Conservation (phyloP, 805 yeast genomes). For the Naumovozyma baii region DNA sequence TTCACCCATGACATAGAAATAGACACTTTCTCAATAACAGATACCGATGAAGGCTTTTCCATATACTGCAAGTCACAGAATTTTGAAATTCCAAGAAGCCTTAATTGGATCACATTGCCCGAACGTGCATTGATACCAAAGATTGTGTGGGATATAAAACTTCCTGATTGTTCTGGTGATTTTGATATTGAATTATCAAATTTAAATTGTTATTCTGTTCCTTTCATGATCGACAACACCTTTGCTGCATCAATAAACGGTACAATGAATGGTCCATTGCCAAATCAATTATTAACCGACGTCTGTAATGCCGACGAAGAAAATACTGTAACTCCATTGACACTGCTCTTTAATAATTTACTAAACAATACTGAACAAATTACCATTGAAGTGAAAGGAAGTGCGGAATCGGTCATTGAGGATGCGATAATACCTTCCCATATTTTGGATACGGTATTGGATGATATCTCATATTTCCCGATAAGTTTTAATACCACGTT, state of each 20-base stretch:
- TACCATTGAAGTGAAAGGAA: constrained; percentile 14
- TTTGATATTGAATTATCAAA: constrained; percentile 27
- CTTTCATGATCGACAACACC: not conserved
- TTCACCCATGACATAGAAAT: constrained; percentile 16
- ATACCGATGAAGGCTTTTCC: constrained; percentile 17
- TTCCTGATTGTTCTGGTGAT: constrained; percentile 31
- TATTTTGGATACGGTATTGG: constrained; percentile 9
- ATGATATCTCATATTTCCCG: constrained; percentile 14
- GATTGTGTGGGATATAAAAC: constrained; percentile 30
- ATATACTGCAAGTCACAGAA: constrained; percentile 2
- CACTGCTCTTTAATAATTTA: constrained; percentile 18
- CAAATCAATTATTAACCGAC: constrained; percentile 16
- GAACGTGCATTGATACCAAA: constrained; percentile 24
- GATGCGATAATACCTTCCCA: constrained; percentile 11
- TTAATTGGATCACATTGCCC: constrained; percentile 14
- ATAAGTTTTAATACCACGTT: constrained; percentile 17
- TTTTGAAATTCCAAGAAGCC: constrained; percentile 11
- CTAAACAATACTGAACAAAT: constrained; percentile 15
- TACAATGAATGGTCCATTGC: constrained; percentile 20
- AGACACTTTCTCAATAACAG: constrained; percentile 17
- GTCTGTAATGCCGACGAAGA: constrained; percentile 28
- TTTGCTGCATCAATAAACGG: constrained; percentile 3
- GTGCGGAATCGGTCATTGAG: constrained; percentile 2
- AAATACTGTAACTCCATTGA: constrained; percentile 26
- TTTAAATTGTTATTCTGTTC: constrained; percentile 6